Evolutionary conservation across 345 rosid genomes (phyloP), one percentile per base, ranked within the genome.

Genomic region (Populus simonii): DNA sequence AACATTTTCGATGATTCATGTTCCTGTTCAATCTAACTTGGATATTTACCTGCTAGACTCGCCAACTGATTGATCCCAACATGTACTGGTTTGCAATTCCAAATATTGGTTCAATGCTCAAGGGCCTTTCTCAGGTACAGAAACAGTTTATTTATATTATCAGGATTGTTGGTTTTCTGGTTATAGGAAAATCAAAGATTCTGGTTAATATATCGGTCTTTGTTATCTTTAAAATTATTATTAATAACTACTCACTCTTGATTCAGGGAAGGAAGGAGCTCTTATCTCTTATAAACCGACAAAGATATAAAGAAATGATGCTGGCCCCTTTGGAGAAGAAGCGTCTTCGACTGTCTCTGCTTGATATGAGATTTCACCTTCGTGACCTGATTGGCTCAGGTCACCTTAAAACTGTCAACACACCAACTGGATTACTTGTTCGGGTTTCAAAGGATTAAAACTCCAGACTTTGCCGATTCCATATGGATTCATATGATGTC

Each of bases 31-130:
- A 77, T 67, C 79, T 71, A 76, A 80, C 41, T 13, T 7, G 39
- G 39, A 43, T 69, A 29, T 49, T 84, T 73, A 15, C 73, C 53
- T 87, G 69, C 66, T 78, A 90, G 97, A 88, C 92, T 59, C 94
- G 92, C 73, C 98, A 94, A 79, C 87, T 94, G 79, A 89, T 94
- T 10, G 92, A 92, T 80, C 90, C 96, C 74, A 83, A 84, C 85
- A 88, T 89, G 93, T 96, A 93, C 85, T 93, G 98, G 97, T 90
- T 96, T 85, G 89, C 99, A 70, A 87, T 96, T 79, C 99, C 98
- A 53, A 87, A 85, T 85, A 88, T 89, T 41, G 97, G 99, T 71
- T 86, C 92, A 61, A 71, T 93, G 77, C 89, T 93, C 69, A 96
- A 96, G 87, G 96, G 94, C 75, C 87, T 96, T 51, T 83, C 89